These are phyloP conservation scores for Boletus rubroflammeus DNA, from an alignment of 768 basidiomycete genomes.

Conservation along the genomic window DNA sequence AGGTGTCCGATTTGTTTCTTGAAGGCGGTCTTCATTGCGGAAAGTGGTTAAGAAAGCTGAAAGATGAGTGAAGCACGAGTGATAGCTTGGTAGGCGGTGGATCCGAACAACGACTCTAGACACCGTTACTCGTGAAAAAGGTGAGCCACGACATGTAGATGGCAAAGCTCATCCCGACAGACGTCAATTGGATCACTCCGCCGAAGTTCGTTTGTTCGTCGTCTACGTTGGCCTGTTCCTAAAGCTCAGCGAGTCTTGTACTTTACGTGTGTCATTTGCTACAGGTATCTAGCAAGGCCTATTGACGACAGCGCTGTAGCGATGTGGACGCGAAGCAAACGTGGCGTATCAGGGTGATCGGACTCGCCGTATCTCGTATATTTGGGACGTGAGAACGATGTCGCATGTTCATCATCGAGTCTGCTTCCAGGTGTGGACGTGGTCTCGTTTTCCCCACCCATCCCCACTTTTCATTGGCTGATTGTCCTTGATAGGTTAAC, in stretches of 20 bases:
- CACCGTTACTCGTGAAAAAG: too few species aligned
- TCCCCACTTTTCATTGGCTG: too few species aligned
- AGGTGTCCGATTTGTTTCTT: too few species aligned
- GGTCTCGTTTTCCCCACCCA: too few species aligned
- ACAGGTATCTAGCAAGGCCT: neutral
- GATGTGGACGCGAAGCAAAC: conserved; percentile 78
- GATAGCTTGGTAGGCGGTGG: too few species aligned
- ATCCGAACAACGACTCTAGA: too few species aligned
- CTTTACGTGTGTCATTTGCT: conserved; percentile 54
- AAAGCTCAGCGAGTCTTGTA: conserved; percentile 24
- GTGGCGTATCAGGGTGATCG: conserved; percentile 66
- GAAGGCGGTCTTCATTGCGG: too few species aligned
- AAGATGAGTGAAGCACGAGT: too few species aligned
- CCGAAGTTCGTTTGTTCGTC: conserved; percentile 44
- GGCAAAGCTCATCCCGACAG: conserved; percentile 66
- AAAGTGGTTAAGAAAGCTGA: too few species aligned
- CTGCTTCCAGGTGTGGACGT: conserved; percentile 52
- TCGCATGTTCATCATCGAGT: neutral
- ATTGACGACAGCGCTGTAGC: conserved; percentile 35
- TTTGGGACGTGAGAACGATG: conserved; percentile 55
- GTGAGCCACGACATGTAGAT: conserved; percentile 75
- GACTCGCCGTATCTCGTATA: conserved; percentile 52
- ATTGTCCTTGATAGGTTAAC: too few species aligned
- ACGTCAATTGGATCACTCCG: conserved; percentile 81
- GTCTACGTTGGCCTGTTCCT: neutral